A percentile compares a stretch with the other conserved stretches of the same genome.
phyloP scores from a whole-genome alignment of 2,329 filamentous ascomycete genomes.

The Penicillium sp. region DNA sequence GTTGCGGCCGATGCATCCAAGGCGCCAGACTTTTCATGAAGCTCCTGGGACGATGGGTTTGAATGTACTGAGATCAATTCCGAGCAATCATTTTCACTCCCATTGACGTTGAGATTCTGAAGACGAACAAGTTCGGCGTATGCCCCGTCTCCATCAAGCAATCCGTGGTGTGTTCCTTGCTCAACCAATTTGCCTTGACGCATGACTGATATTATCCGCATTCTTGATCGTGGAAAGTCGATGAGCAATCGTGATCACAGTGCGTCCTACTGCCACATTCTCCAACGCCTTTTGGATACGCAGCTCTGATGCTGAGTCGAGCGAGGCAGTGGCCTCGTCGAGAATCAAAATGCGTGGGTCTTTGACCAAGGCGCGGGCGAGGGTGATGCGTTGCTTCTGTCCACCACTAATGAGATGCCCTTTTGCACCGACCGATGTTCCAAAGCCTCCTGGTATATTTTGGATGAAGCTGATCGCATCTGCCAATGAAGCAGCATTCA shows the following conservation, averaged over 20 bases:
- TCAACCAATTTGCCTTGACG: conserved; percentile 83
- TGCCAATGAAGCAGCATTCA: conserved; percentile 60
- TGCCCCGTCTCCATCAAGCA: conserved; percentile 72
- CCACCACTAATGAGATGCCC: conserved; percentile 68
- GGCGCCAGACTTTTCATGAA: neutral
- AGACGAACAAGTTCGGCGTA: conserved; percentile 88
- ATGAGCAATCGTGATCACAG: conserved; percentile 95
- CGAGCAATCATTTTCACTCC: conserved; percentile 10
- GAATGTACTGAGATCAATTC: neutral
- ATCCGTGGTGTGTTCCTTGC: conserved; percentile 82
- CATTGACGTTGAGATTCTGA: conserved; percentile 59
- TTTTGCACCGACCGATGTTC: conserved; percentile 54
- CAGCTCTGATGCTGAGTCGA: conserved; percentile 93
- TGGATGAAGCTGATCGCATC: conserved; percentile 55
- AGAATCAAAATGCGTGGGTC: conserved; percentile 91
- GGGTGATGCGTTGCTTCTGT: conserved; percentile 96
- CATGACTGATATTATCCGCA: conserved; percentile 96
- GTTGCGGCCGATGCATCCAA: neutral
- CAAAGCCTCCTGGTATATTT: conserved; percentile 58
- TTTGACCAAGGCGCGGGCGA: conserved; percentile 86
- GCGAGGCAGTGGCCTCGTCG: conserved; percentile 90
- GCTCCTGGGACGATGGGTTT: neutral
- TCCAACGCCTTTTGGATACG: conserved; percentile 93
- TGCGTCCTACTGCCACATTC: conserved; percentile 80
- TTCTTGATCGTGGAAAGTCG: conserved; percentile 91